These are phyloP conservation scores for Sugiyamaella lignohabitans DNA, from an alignment of 805 yeast species.

Conservation along the genomic window DNA sequence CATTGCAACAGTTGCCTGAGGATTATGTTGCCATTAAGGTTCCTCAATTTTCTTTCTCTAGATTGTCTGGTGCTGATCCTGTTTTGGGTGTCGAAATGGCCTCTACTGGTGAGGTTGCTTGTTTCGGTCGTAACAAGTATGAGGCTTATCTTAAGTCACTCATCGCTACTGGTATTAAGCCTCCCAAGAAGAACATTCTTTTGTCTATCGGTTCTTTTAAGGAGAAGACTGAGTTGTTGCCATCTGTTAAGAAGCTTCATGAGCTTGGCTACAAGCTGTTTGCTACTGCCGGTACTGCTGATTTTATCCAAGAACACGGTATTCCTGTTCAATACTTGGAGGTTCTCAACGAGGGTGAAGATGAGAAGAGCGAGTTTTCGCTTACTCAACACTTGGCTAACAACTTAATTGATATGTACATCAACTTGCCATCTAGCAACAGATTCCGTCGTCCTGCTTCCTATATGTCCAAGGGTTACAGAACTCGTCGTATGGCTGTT, in stretches of 20 bases:
- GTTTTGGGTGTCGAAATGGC: constrained; percentile 99
- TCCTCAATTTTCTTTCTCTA: constrained; percentile 95
- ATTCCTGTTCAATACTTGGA: constrained; percentile 94
- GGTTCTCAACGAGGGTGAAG: constrained; percentile 63
- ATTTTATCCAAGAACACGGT: constrained; percentile 90
- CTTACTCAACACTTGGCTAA: constrained; percentile 94
- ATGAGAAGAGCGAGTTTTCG: constrained; percentile 85
- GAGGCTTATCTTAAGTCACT: constrained; percentile 96
- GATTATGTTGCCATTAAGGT: constrained; percentile 95
- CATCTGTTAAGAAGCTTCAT: constrained; percentile 72
- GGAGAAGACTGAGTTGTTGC: constrained; percentile 90
- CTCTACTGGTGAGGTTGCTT: constrained; percentile 97
- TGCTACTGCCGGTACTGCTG: constrained; percentile 99
- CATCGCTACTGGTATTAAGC: constrained; percentile 88
- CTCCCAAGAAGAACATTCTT: constrained; percentile 91
- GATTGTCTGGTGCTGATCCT: constrained; percentile 97
- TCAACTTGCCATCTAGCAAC: constrained; percentile 94
- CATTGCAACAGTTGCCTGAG: constrained; percentile 79
- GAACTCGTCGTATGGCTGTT: constrained; percentile 99
- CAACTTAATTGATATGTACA: constrained; percentile 91
- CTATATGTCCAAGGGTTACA: constrained; percentile 95
- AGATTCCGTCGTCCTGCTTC: constrained; percentile 98
- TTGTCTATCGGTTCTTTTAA: constrained; percentile 94
- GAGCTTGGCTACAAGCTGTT: constrained; percentile 84
- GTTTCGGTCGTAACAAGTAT: constrained; percentile 91